Evolutionary conservation across 805 yeast genomes (phyloP).

Genomic region (Yarrowia sp.): DNA sequence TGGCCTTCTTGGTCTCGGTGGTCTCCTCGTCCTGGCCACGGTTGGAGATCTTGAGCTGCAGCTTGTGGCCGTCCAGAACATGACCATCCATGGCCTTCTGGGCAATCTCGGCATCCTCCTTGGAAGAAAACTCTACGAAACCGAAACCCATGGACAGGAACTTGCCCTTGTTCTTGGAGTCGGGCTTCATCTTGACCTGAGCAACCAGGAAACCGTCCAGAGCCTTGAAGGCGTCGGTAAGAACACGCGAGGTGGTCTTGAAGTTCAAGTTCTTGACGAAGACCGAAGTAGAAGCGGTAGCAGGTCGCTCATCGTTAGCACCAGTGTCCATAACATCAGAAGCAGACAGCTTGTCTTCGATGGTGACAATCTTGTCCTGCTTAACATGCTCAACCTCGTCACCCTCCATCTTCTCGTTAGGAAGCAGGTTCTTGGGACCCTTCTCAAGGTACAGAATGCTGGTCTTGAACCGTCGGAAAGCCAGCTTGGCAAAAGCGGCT

Average conservation of each 20-base stretch:
- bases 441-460: conserved; percentile 86
- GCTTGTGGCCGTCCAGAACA: conserved; percentile 81
- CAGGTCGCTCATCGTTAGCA: conserved; percentile 43
- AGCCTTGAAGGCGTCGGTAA: conserved; percentile 60
- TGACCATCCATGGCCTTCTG: conserved; percentile 69
- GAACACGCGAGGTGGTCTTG: conserved; percentile 58
- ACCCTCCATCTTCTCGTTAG: conserved; percentile 41
- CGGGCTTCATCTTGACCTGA: conserved; percentile 81
- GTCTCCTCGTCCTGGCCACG: conserved; percentile 46
- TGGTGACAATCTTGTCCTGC: conserved; percentile 31
- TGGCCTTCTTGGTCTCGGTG: conserved; percentile 27
- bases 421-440: conserved; percentile 83
- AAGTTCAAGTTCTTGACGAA: conserved; percentile 92
- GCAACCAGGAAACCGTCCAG: conserved; percentile 80
- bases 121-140: conserved; percentile 81
- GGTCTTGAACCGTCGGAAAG: conserved; percentile 83
- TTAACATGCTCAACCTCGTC: conserved; percentile 39
- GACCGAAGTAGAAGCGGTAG: conserved; percentile 80
- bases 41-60: conserved; percentile 84
- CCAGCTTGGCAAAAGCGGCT: conserved; percentile 80
- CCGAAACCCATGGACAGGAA: conserved; percentile 96
- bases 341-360: conserved; percentile 38
- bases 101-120: conserved; percentile 75
- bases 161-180: conserved; percentile 64
- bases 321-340: conserved; percentile 31